Evolutionary conservation across 2,329 filamentous ascomycete species (phyloP).

Genomic region (Cladosporium sp.): DNA sequence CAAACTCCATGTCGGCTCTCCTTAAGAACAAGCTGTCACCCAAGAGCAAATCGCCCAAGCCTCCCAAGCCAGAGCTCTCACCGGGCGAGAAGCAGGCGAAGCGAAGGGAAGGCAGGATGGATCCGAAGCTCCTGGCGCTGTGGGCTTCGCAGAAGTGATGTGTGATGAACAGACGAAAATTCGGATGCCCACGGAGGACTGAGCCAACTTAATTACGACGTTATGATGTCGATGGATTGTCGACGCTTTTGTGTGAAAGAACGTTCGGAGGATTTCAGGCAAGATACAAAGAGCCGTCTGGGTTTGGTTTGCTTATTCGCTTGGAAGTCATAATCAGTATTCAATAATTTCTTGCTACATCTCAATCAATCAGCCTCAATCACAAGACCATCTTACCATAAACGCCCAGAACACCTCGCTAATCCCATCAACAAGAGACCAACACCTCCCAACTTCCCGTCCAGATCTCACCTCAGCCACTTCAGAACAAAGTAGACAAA

Average conservation of each 20-base stretch:
- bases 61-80: not conserved
- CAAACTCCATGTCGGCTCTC: conserved; percentile 10
- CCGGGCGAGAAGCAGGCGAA: conserved; percentile 12
- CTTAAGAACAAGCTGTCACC: conserved; percentile 11
- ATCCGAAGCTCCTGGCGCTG: not conserved
- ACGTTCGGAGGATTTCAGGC: no score
- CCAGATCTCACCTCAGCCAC: conserved; percentile 60
- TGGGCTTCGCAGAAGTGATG: conserved; percentile 3
- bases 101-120: conserved; percentile 4
- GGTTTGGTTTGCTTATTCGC: not conserved
- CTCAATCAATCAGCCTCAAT: not conserved
- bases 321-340: not conserved
- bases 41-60: not conserved
- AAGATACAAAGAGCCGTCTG: no score
- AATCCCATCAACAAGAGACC: not conserved
- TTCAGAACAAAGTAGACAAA: conserved; percentile 92
- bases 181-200: no score
- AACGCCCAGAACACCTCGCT: conserved; percentile 7
- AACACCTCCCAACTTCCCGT: not conserved
- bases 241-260: no score
- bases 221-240: no score
- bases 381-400: not conserved
- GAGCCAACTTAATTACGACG: not conserved
- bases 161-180: not conserved
- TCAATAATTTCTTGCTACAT: not conserved